A percentile compares a stretch with the other conserved stretches of the same genome.
These are phyloP conservation scores for Rhodotorula sp. DNA, from an alignment of 1,284 basidiomycete genomes.

Conservation along the genomic window DNA sequence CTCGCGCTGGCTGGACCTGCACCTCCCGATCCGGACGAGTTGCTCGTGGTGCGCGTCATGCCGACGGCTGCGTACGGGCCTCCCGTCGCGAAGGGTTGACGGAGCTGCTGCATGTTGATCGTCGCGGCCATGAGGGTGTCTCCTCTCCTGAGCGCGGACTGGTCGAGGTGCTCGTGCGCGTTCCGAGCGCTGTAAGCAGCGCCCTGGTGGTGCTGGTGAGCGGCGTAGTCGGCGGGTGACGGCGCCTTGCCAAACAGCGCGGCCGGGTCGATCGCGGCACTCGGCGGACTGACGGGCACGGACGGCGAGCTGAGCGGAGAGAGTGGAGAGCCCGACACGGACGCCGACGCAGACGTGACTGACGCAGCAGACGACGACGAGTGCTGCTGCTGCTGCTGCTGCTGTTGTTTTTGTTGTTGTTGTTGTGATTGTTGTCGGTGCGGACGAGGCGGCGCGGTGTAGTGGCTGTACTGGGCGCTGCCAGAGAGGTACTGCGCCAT, in stretches of 20 bases:
- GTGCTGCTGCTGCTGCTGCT: background rate
- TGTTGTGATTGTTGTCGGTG: background rate
- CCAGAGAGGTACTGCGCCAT: too few species aligned
- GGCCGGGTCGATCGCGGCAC: background rate
- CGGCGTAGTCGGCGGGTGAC: background rate
- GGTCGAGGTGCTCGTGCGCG: background rate
- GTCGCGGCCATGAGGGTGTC: background rate
- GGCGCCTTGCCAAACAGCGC: background rate
- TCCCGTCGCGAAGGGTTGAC: constrained; percentile 6
- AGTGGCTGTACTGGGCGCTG: too few species aligned
- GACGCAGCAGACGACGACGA: background rate
- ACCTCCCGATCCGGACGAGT: background rate
- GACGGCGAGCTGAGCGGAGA: background rate
- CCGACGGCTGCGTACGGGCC: background rate
- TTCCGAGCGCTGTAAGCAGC: too few species aligned
- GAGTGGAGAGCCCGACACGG: background rate
- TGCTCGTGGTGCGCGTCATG: constrained; percentile 13
- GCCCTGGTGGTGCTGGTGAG: background rate
- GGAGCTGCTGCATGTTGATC: background rate
- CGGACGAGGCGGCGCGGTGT: too few species aligned
- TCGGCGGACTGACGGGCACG: background rate
- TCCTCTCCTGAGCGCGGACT: background rate
- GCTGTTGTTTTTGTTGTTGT: background rate
- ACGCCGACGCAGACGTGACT: background rate
- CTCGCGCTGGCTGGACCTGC: background rate